Conservation (phyloP, 768 basidiomycete species). For the Omphalotus guepiniiformis region DNA sequence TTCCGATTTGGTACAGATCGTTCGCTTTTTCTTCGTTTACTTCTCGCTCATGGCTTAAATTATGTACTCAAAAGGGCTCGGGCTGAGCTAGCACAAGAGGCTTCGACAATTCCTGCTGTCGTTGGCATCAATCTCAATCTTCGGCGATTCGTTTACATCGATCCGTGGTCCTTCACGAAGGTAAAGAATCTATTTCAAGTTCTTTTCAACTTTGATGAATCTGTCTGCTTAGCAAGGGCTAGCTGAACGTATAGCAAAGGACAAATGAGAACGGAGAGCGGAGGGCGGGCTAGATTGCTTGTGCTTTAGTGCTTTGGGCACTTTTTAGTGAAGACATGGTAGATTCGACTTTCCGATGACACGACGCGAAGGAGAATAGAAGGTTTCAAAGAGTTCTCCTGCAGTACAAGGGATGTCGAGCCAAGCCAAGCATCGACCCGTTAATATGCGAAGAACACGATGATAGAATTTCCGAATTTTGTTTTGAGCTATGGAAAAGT, state of each 20-base stretch:
- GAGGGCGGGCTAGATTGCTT: slow-evolving; percentile 94
- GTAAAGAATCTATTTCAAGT: slow-evolving; percentile 34
- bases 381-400: background rate
- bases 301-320: too few relatives aligned
- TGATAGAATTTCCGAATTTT: slow-evolving; percentile 92
- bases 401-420: slow-evolving; percentile 95
- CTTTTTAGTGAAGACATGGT: slow-evolving; percentile 88
- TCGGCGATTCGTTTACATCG: too few relatives aligned
- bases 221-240: slow-evolving; percentile 87
- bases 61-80: slow-evolving; percentile 7
- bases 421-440: slow-evolving; percentile 88
- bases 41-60: background rate
- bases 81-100: slow-evolving; percentile 14
- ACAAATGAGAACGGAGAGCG: slow-evolving; percentile 97
- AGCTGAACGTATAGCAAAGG: slow-evolving; percentile 95
- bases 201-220: slow-evolving; percentile 2
- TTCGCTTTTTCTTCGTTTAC: background rate
- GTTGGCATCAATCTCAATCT: slow-evolving; percentile 94
- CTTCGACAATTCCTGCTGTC: slow-evolving; percentile 50
- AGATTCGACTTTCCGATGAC: slow-evolving; percentile 26
- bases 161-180: slow-evolving; percentile 95
- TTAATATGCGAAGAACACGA: slow-evolving; percentile 91
- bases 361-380: background rate
- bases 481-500: slow-evolving; percentile 93
- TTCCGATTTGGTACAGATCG: too few relatives aligned